Base-by-base conservation (phyloP, 345 rosid species). In the Salix viminalis region DNA sequence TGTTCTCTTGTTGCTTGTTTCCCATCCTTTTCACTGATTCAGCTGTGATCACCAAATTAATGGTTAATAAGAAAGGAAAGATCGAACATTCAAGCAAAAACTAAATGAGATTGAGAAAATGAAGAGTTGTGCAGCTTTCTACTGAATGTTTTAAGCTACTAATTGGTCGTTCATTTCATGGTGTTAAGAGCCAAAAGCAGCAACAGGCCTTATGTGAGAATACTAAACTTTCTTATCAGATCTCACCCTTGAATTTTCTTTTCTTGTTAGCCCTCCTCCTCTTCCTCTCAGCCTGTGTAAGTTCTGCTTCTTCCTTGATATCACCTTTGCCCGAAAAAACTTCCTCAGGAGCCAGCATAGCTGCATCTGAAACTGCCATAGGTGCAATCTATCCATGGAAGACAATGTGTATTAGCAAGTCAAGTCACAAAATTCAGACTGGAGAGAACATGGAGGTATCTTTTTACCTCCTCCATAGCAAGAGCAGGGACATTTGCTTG, bases 321-420 rank as follows among this genome's bases (percentile, higher is more conserved):
- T 92, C 83, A 73, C 98, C 95, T 89, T 89, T 92, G 69, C 97
- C 95, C 2, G 84, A 64, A 85, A 92, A 96, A 36, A 93, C 89
- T 83, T 93, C 99, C 85, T 96, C 97, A 13, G 98, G 99, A 67
- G 98, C 99, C 82, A 93, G 90, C 98, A 96, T 93, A 80, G 98
- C 93, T 16, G 97, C 97, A 90, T 91, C 98, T 39, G 97, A 92
- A 66, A 94, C 90, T 41, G 97, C 95, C 88, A 92, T 28, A 23
- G 99, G 99, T 66, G 99, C 97, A 91, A 90, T 90, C 98, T 87
- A 79, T 58, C 67, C 83, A 80, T 5, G 42, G 79, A 85, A 77
- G 52, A 83, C 67, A 66, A 69, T 41, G 23, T 23, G 36, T 23
- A 60, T 73, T 37, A 76, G 71, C 3, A 79, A 72, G 60, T 41